A percentile compares a stretch with the other conserved stretches of the same genome.
phyloP scores from a whole-genome alignment of 768 basidiomycete species.

The Paxillus ammoniavirescens region DNA sequence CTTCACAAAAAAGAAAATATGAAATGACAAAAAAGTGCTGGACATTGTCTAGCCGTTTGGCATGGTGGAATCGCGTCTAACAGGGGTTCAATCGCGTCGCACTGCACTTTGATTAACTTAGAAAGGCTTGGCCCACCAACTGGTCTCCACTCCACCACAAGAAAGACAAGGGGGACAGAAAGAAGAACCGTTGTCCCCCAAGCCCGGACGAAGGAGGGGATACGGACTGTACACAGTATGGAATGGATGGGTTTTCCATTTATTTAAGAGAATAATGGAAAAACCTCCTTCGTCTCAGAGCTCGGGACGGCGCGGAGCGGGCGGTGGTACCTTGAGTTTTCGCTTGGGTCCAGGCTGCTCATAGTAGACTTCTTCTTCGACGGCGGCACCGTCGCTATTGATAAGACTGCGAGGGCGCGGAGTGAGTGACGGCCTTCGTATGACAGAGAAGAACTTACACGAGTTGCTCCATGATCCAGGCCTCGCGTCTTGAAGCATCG shows the following conservation, averaged over 20 bases:
- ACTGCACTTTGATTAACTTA: slow-evolving; percentile 25
- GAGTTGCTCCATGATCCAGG: slow-evolving; percentile 92
- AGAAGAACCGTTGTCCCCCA: slow-evolving; percentile 79
- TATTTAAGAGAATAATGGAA: slow-evolving; percentile 35
- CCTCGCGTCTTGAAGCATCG: slow-evolving; percentile 82
- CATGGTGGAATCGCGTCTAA: slow-evolving; percentile 6
- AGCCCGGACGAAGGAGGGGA: slow-evolving; percentile 88
- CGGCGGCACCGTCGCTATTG: slow-evolving; percentile 66
- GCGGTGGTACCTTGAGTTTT: slow-evolving; percentile 90
- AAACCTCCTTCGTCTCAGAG: slow-evolving; percentile 92
- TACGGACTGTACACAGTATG: slow-evolving; percentile 70
- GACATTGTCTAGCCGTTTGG: slow-evolving; percentile 28
- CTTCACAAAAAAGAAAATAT: slow-evolving; percentile 21
- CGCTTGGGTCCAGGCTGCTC: slow-evolving; percentile 66
- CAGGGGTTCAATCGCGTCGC: slow-evolving; percentile 19
- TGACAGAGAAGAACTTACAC: slow-evolving; percentile 50
- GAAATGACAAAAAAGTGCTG: slow-evolving; percentile 27
- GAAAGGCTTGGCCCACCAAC: slow-evolving; percentile 28
- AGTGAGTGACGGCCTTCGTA: slow-evolving; percentile 1
- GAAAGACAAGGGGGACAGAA: slow-evolving; percentile 72
- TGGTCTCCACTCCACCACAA: slow-evolving; percentile 35
- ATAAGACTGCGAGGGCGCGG: slow-evolving; percentile 46
- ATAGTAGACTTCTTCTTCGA: slow-evolving; percentile 82
- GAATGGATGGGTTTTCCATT: slow-evolving; percentile 25
- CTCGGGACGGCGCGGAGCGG: slow-evolving; percentile 82